Evolutionary conservation across 192 early-diverging fungal species (phyloP).

Genomic region (Coemansia sp.): DNA sequence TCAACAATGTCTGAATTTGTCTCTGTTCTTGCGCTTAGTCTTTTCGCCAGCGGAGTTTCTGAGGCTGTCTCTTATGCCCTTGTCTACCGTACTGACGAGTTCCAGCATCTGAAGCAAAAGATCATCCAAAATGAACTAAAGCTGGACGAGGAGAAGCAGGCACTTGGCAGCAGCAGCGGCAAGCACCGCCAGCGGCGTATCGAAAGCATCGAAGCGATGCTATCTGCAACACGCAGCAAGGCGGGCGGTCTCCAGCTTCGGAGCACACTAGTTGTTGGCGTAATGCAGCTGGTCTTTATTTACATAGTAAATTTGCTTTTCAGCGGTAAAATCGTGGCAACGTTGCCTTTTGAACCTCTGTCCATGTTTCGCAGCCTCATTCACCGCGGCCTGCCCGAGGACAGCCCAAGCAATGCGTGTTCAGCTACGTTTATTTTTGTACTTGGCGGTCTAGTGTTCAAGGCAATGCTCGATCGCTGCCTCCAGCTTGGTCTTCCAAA

Average conservation of each 20-base stretch:
- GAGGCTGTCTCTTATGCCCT: conserved; percentile 48
- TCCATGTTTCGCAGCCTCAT: conserved; percentile 43
- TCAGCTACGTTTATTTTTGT: conserved; percentile 56
- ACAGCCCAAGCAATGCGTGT: conserved; percentile 35
- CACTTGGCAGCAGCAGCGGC: conserved; percentile 23
- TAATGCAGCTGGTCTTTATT: conserved; percentile 40
- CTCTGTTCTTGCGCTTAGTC: conserved; percentile 31
- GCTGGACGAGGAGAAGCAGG: conserved; percentile 37
- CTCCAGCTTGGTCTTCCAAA: conserved; percentile 54
- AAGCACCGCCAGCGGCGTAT: conserved; percentile 51
- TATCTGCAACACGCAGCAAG: conserved; percentile 41
- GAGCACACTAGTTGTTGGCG: conserved; percentile 39
- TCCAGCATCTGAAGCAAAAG: conserved; percentile 47
- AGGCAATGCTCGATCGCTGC: conserved; percentile 37
- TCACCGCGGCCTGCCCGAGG: conserved; percentile 46
- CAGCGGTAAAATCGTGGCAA: conserved; percentile 27
- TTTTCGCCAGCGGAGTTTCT: conserved; percentile 32
- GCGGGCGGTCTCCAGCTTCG: conserved; percentile 47
- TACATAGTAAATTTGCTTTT: conserved; percentile 33
- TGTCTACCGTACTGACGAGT: conserved; percentile 46
- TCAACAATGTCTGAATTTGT: conserved; percentile 38
- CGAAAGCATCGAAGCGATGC: conserved; percentile 43
- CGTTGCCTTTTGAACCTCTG: conserved; percentile 48
- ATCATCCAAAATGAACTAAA: conserved; percentile 35
- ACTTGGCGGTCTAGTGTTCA: conserved; percentile 46